phyloP scores from a whole-genome alignment of 106 monocot species.

The Hemerocallis citrina region DNA sequence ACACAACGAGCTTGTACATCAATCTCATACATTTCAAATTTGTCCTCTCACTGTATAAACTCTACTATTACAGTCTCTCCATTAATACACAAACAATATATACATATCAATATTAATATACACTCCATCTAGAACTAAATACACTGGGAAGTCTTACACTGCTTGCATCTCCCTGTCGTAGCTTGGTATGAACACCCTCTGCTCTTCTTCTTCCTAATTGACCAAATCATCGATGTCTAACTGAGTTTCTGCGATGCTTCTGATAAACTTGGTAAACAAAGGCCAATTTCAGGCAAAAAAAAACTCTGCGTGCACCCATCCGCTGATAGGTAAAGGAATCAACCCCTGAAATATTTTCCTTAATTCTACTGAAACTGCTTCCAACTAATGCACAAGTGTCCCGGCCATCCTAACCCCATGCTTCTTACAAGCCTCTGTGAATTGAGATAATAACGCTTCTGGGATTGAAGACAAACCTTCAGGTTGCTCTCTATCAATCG shows the following conservation, averaged over 20 bases:
- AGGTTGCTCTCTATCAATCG: constrained; percentile 16
- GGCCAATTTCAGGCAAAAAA: constrained; percentile 57
- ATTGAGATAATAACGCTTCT: constrained; percentile 33
- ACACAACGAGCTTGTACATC: no score
- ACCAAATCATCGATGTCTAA: constrained; percentile 25
- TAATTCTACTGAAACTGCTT: constrained; percentile 21
- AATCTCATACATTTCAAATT: no score
- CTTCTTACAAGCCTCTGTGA: constrained; percentile 28
- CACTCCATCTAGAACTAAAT: no score
- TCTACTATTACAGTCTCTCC: no score
- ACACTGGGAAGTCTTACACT: background rate
- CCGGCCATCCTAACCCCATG: constrained; percentile 40
- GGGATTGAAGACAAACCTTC: constrained; percentile 26
- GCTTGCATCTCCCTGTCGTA: constrained; percentile 20
- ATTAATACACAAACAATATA: no score
- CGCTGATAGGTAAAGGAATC: constrained; percentile 38
- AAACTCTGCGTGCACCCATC: constrained; percentile 56
- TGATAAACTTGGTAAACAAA: constrained; percentile 33
- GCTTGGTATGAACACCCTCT: background rate
- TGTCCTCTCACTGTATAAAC: no score
- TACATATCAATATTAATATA: no score
- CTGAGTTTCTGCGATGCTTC: constrained; percentile 16
- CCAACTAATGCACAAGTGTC: constrained; percentile 27
- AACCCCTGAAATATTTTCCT: constrained; percentile 16
- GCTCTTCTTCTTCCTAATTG: constrained; percentile 3